phyloP scores from a whole-genome alignment of 768 basidiomycete genomes.

The Hericium coralloides region DNA sequence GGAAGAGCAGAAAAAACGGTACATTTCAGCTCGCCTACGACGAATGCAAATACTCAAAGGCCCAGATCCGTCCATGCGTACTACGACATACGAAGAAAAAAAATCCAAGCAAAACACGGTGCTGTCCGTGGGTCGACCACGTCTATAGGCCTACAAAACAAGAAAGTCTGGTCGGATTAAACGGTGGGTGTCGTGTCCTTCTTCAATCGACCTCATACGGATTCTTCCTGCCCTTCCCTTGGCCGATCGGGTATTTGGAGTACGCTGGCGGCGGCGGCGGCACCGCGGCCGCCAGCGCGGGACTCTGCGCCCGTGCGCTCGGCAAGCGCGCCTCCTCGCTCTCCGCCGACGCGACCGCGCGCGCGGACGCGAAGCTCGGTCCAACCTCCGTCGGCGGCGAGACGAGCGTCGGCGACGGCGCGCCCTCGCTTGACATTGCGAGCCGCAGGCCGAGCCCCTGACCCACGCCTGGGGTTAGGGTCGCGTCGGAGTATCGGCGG shows the following conservation, averaged over 20 bases:
- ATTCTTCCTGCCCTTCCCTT: constrained; percentile 2
- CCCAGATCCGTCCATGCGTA: too few relatives aligned
- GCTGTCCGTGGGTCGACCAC: background rate
- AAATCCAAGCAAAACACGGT: background rate
- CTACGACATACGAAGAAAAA: too few relatives aligned
- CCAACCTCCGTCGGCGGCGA: background rate
- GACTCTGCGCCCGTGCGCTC: background rate
- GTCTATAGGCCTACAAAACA: too few relatives aligned
- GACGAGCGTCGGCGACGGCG: background rate
- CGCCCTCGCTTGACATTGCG: background rate
- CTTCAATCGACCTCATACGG: constrained; percentile 3
- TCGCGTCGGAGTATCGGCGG: background rate
- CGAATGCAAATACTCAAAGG: too few relatives aligned
- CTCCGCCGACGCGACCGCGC: background rate
- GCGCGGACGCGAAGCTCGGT: too few relatives aligned
- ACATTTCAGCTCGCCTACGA: too few relatives aligned
- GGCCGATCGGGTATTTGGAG: constrained; percentile 3
- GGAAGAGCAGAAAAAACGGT: too few relatives aligned
- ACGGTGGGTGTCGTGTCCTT: background rate
- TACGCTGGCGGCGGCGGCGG: constrained; percentile 9
- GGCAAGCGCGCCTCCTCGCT: background rate
- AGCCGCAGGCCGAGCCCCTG: background rate
- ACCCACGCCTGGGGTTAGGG: background rate
- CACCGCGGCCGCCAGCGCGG: background rate
- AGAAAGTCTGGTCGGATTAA: background rate